phyloP scores from a whole-genome alignment of 257 asterid species.

The Asclepias syriaca region DNA sequence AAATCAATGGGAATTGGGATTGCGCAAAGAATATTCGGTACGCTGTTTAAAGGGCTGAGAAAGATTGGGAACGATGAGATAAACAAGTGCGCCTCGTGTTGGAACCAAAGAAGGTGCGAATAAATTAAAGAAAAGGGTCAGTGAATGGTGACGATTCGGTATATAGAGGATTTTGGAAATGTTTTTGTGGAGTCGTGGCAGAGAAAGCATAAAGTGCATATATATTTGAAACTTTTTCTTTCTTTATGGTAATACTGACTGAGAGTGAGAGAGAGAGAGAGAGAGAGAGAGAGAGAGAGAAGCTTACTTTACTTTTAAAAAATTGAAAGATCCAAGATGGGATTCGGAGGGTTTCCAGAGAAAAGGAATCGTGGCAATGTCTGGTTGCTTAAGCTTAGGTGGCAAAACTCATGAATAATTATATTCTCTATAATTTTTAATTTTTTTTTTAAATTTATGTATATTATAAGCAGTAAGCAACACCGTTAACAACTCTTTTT shows the following conservation, averaged over 20 bases:
- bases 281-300: too few species aligned
- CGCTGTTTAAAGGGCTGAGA: background rate
- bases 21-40: background rate
- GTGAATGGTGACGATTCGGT: background rate
- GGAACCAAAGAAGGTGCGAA: background rate
- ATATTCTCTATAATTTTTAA: too few species aligned
- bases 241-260: background rate
- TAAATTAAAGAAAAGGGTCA: background rate
- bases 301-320: background rate
- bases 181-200: background rate
- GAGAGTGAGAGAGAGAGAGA: too few species aligned
- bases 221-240: background rate
- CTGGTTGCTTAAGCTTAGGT: background rate
- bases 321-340: background rate
- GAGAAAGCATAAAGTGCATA: background rate
- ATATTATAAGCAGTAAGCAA: too few species aligned
- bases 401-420: background rate
- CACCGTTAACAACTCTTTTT: too few species aligned
- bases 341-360: background rate
- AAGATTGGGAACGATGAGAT: background rate
- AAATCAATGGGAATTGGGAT: background rate
- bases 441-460: too few species aligned
- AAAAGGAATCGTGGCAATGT: background rate
- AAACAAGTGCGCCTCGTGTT: background rate
- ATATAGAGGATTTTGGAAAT: background rate